Base-by-base conservation (phyloP, 202 grass and related monocot genomes). In the Brachypodium distachyon region DNA sequence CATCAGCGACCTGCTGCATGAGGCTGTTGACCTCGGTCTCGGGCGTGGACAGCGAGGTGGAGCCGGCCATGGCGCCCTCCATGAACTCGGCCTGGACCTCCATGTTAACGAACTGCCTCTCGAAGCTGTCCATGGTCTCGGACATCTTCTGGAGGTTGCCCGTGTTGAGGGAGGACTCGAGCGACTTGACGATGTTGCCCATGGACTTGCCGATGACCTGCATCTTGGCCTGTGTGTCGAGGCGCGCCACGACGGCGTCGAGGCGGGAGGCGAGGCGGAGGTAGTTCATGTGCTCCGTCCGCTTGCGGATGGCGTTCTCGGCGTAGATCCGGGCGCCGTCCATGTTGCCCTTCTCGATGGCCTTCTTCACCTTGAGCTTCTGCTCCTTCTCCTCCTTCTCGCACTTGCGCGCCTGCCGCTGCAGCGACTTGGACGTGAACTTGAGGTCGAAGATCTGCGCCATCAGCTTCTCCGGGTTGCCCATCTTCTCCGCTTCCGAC, bases 81-180 rank as follows among this genome's bases (percentile, higher is more conserved):
- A 98, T 98, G 84, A 98, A 98, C 89, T 97, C 95, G 14, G 95
- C 91, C 86, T 97, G 94, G 7, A 97, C 91, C 88, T 97, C 94
- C 94, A 97, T 97, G 84, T 94, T 97, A 38, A 97, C 94, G 63
- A 94, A 94, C 73, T 97, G 91, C 8, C 80, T 44, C 89, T 94
- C 94, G 51, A 97, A 97, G 29, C 83, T 81, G 76, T 97, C 91
- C 91, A 94, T 97, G 29, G 91, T 97, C 84, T 97, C 94, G 54
- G 94, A 97, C 91, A 97, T 97, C 84, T 90, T 97, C 81, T 97
- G 94, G 31, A 97, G 86, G 78, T 97, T 97, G 0, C 88, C 94
- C 0, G 91, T 84, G 70, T 76, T 76, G 42, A 97, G 91, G n/a
- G 94, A 70, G 9, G 91, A 92, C 50, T 94, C 94, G 22, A 97